Conservation (phyloP, 2,329 filamentous ascomycete genomes). For the Trichophyton benhamiae region DNA sequence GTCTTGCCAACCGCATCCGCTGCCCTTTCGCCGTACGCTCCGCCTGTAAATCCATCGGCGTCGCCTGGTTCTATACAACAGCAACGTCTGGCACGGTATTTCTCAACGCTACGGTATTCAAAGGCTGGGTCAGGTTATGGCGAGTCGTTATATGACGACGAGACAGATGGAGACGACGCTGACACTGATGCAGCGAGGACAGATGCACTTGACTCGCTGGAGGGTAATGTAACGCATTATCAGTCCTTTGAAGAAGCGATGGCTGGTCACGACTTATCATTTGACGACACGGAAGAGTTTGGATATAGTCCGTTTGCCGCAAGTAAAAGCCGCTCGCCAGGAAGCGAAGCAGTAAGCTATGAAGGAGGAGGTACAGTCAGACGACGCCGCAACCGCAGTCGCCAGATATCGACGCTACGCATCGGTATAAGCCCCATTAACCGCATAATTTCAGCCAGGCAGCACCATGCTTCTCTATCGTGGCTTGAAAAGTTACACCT, state of each 20-base stretch:
- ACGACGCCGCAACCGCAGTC: neutral
- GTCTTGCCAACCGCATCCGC: conserved; percentile 18
- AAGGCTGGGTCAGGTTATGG: conserved; percentile 3
- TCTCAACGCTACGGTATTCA: conserved; percentile 3
- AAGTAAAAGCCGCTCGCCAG: neutral
- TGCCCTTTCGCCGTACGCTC: conserved; percentile 5
- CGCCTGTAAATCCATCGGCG: neutral
- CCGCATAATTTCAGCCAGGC: neutral
- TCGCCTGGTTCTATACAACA: neutral
- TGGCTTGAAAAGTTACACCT: neutral
- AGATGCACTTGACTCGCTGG: conserved; percentile 23
- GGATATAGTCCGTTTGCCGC: neutral
- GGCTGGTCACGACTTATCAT: conserved; percentile 9
- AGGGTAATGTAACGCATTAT: conserved; percentile 18
- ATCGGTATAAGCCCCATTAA: neutral
- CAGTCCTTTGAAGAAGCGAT: conserved; percentile 19
- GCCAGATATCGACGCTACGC: neutral
- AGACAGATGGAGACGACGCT: conserved; percentile 18
- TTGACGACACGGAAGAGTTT: conserved; percentile 6
- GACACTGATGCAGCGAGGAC: conserved; percentile 12
- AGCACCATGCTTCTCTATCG: neutral
- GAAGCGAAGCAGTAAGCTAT: neutral
- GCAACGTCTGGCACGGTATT: neutral
- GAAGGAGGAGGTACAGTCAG: neutral
- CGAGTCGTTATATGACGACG: conserved; percentile 12